phyloP scores from a whole-genome alignment of 2,329 filamentous ascomycete species.

The Penicillium sp. region DNA sequence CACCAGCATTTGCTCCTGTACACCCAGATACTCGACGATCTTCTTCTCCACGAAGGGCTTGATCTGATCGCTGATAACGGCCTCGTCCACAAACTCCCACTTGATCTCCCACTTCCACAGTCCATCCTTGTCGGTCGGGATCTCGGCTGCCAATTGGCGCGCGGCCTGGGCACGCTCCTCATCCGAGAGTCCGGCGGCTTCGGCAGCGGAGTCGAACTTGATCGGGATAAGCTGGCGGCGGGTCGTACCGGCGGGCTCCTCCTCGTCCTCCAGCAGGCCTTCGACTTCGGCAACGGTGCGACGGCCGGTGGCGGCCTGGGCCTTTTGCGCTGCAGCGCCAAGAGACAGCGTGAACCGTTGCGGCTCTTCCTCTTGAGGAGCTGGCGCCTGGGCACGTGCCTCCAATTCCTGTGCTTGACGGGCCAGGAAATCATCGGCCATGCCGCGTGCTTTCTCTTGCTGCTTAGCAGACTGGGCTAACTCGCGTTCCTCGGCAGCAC shows the following conservation, averaged over 20 bases:
- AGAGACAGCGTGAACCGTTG: conserved; percentile 91
- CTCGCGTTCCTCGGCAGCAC: conserved; percentile 76
- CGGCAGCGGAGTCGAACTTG: conserved; percentile 72
- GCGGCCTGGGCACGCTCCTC: conserved; percentile 86
- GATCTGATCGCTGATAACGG: conserved; percentile 80
- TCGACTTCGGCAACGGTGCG: conserved; percentile 93
- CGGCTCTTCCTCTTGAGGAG: conserved; percentile 53
- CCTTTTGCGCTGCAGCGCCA: conserved; percentile 81
- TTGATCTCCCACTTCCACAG: conserved; percentile 92
- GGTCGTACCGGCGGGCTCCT: conserved; percentile 70
- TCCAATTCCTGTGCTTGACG: conserved; percentile 78
- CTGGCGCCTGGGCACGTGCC: conserved; percentile 39
- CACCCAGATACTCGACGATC: conserved; percentile 92
- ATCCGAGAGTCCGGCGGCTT: conserved; percentile 72
- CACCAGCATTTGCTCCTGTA: conserved; percentile 94
- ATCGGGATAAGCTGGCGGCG: conserved; percentile 81
- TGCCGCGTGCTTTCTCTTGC: conserved; percentile 75
- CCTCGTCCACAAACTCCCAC: conserved; percentile 87
- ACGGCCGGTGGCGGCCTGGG: conserved; percentile 61
- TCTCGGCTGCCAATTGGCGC: conserved; percentile 81
- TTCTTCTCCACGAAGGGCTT: conserved; percentile 97
- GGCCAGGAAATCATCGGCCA: conserved; percentile 90
- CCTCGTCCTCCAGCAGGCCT: conserved; percentile 91
- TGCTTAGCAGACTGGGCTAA: conserved; percentile 69
- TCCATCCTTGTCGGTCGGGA: conserved; percentile 81